phyloP scores from a whole-genome alignment of 1,139 yeast species.

The Nakaseomyces nivariensis region DNA sequence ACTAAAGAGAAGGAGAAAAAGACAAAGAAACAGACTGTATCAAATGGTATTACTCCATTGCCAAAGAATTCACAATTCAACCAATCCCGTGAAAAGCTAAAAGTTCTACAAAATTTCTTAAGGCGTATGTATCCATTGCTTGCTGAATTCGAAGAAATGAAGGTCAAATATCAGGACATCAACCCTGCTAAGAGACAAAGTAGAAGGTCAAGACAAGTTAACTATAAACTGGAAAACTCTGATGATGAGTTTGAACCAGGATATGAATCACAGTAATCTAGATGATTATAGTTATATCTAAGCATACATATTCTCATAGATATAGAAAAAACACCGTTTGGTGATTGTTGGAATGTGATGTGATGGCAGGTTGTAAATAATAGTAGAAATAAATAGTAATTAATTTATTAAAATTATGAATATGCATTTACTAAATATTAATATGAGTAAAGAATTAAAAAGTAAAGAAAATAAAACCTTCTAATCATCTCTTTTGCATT shows the following conservation, averaged over 20 bases:
- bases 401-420: background rate
- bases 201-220: conserved; percentile 21
- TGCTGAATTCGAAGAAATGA: conserved; percentile 21
- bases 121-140: conserved; percentile 18
- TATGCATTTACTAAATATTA: background rate
- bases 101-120: conserved; percentile 18
- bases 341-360: too few species aligned
- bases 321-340: too few species aligned
- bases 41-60: conserved; percentile 18
- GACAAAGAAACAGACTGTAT: conserved; percentile 5
- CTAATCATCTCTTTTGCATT: too few species aligned
- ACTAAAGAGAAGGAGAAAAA: conserved; percentile 5
- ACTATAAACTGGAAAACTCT: conserved; percentile 14
- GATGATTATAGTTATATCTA: conserved; percentile 6
- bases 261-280: conserved; percentile 9
- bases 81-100: conserved; percentile 21
- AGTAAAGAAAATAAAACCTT: too few species aligned
- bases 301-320: background rate
- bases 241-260: conserved; percentile 16
- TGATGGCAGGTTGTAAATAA: too few species aligned
- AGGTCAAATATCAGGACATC: conserved; percentile 22
- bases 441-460: background rate
- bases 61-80: conserved; percentile 27
- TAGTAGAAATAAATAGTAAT: too few species aligned
- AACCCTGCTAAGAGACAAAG: conserved; percentile 24